Percentiles rank a stretch among this genome's conserved stretches.
phyloP scores from a whole-genome alignment of 805 yeast genomes.

The Barnettozyma sp. region DNA sequence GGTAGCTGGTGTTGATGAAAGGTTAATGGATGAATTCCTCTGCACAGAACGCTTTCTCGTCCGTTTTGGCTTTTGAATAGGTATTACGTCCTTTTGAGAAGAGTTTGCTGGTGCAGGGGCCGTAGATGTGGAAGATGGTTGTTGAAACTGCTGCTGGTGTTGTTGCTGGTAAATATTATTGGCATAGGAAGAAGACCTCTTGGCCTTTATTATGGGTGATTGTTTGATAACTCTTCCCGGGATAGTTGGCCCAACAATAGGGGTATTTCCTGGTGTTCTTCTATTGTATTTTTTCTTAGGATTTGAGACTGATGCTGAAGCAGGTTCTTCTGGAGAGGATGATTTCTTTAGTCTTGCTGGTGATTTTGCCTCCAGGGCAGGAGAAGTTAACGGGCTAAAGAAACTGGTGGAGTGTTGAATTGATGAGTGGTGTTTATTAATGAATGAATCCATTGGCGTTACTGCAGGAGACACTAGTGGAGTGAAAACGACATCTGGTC shows the following conservation, averaged over 20 bases:
- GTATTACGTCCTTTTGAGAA: constrained; percentile 12
- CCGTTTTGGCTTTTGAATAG: constrained; percentile 21
- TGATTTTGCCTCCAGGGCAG: constrained; percentile 48
- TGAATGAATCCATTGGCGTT: constrained; percentile 44
- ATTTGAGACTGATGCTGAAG: constrained; percentile 4
- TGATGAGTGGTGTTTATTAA: constrained; percentile 11
- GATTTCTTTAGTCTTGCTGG: constrained; percentile 19
- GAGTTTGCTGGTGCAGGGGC: neutral
- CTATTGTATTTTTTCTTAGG: constrained; percentile 26
- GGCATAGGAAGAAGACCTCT: constrained; percentile 19
- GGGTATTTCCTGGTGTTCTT: constrained; percentile 35
- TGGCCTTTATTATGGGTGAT: constrained; percentile 34
- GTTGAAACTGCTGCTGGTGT: constrained; percentile 10
- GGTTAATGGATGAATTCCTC: neutral
- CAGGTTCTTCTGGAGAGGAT: constrained; percentile 21
- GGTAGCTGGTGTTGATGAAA: constrained; percentile 22
- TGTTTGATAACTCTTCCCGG: constrained; percentile 29
- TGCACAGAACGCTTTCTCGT: constrained; percentile 16
- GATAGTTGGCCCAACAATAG: constrained; percentile 32
- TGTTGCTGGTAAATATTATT: constrained; percentile 15
- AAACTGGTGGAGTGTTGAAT: constrained; percentile 15
- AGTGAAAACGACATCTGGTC: constrained; percentile 61
- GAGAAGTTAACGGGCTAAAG: constrained; percentile 55
- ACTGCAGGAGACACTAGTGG: constrained; percentile 75
- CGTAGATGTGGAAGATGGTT: too few relatives aligned